Evolutionary conservation across 495 filamentous ascomycete species (phyloP).

Genomic region (Annulohypoxylon moriforme): DNA sequence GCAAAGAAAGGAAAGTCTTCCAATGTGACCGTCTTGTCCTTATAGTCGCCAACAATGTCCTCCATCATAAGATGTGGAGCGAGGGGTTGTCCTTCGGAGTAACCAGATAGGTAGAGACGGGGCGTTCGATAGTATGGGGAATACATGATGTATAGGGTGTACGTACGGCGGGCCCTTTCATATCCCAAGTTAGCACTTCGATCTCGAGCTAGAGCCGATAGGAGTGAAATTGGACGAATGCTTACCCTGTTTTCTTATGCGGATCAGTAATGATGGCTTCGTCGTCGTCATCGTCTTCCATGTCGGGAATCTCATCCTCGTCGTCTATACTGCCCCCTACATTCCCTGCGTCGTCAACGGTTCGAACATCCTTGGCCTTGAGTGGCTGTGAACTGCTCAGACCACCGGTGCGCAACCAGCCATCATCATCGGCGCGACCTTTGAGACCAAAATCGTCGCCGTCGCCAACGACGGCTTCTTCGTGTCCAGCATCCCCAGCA

Average conservation of each 20-base stretch:
- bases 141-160: conserved; percentile 98
- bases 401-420: conserved; percentile 90
- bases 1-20: conserved; percentile 97
- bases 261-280: conserved; percentile 88
- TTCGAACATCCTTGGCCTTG: conserved; percentile 81
- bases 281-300: conserved; percentile 96
- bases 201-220: background rate
- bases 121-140: conserved; percentile 96
- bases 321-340: conserved; percentile 77
- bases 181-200: conserved; percentile 8
- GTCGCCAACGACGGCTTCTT: conserved; percentile 85
- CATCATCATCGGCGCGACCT: conserved; percentile 73
- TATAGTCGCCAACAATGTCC: conserved; percentile 99
- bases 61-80: conserved; percentile 96
- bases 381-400: conserved; percentile 76
- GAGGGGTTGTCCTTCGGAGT: conserved; percentile 85
- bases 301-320: conserved; percentile 94
- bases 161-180: conserved; percentile 82
- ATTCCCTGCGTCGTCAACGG: conserved; percentile 82
- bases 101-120: conserved; percentile 94
- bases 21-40: conserved; percentile 98
- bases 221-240: conserved; percentile 24
- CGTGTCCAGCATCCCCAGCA: conserved; percentile 83
- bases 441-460: conserved; percentile 69
- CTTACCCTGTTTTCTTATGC: conserved; percentile 75